These are phyloP conservation scores for Miscanthus sacchariflorus DNA, from an alignment of 202 grass and related monocot genomes.

Conservation along the genomic window DNA sequence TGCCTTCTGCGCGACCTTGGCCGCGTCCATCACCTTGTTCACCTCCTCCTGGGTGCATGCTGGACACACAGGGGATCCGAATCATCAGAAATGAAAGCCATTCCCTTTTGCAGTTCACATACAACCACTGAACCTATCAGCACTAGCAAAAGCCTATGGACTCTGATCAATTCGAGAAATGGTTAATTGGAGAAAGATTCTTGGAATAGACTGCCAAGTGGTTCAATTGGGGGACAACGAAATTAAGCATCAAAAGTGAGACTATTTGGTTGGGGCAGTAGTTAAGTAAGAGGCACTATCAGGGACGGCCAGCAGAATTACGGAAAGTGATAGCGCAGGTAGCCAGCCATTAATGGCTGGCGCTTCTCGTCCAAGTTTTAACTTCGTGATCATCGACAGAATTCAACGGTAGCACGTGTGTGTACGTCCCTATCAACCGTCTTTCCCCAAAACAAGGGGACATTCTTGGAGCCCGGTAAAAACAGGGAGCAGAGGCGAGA, in stretches of 20 bases:
- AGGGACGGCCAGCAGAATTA: constrained; percentile 18
- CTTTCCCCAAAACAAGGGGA: neutral
- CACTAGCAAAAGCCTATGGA: no score
- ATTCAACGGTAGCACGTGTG: neutral
- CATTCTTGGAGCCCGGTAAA: constrained; percentile 17
- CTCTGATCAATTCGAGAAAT: neutral
- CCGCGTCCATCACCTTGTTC: constrained; percentile 91
- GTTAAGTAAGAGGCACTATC: neutral
- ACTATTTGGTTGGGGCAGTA: neutral
- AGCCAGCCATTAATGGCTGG: constrained; percentile 22
- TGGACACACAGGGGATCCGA: constrained; percentile 35
- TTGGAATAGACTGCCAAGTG: neutral
- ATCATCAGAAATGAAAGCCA: constrained; percentile 25
- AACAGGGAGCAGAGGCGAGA: neutral
- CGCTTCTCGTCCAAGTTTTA: constrained; percentile 33
- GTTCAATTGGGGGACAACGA: neutral
- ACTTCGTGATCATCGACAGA: constrained; percentile 37
- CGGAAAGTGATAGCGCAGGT: constrained; percentile 8
- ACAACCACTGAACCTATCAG: no score
- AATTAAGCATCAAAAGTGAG: constrained; percentile 33
- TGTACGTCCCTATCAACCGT: constrained; percentile 13
- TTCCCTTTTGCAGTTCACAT: neutral
- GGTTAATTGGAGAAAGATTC: neutral
- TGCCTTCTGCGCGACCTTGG: constrained; percentile 81
- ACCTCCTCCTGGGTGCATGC: constrained; percentile 99